Conservation (phyloP, 129 eudicot genomes). For the Saussurea involucrata region DNA sequence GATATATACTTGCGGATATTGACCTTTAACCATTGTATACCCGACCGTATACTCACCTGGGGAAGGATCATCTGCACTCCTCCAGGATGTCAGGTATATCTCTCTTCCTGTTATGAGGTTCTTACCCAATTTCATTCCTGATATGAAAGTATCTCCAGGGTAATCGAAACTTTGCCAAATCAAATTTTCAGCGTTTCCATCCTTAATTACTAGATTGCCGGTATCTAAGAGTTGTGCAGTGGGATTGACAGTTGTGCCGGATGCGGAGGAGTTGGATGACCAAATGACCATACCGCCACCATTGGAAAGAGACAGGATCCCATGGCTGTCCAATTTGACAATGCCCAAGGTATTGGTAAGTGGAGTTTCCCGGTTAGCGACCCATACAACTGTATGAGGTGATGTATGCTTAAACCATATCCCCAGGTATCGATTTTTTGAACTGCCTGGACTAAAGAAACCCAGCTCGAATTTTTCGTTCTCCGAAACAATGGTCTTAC, state of each 20-base stretch:
- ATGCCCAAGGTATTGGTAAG: constrained; percentile 6
- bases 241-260: not conserved
- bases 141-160: constrained; percentile 14
- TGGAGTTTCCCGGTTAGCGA: constrained; percentile 24
- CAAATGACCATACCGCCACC: constrained; percentile 15
- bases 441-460: constrained; percentile 36
- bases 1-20: constrained; percentile 12
- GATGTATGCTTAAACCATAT: constrained; percentile 18
- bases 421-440: constrained; percentile 20
- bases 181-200: not conserved
- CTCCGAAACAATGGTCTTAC: constrained; percentile 24
- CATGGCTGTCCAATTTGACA: constrained; percentile 15
- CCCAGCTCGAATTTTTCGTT: constrained; percentile 27
- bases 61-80: constrained; percentile 23
- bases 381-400: constrained; percentile 17
- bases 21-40: constrained; percentile 1
- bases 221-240: constrained; percentile 28
- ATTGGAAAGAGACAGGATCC: constrained; percentile 16
- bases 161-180: constrained; percentile 12
- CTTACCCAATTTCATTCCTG: constrained; percentile 13
- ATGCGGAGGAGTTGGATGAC: constrained; percentile 24
- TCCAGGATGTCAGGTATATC: constrained; percentile 12
- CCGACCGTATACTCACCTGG: constrained; percentile 12
- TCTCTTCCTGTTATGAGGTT: constrained; percentile 21
- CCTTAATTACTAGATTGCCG: constrained; percentile 24